Percentiles rank a stretch among this genome's conserved stretches.
Evolutionary conservation across 768 basidiomycete genomes (phyloP).

Genomic region (Boletus rubroflammeus): DNA sequence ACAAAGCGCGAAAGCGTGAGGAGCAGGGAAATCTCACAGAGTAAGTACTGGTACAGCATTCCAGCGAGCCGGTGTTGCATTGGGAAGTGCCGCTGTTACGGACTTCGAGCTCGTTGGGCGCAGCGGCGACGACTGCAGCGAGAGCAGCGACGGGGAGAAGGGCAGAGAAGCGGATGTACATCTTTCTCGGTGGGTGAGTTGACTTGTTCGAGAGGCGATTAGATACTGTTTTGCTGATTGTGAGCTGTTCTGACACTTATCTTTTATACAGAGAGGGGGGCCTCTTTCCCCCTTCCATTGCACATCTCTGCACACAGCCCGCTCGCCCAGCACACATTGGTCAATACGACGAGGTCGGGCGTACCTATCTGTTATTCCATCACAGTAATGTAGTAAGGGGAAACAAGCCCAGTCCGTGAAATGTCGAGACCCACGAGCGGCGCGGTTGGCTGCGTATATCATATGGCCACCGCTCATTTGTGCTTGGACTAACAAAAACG

Average conservation of each 20-base stretch:
- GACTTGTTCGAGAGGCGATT: neutral
- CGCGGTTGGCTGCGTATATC: too few relatives aligned
- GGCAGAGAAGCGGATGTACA: constrained; percentile 2
- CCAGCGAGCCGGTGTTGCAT: constrained; percentile 6
- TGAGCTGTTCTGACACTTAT: neutral
- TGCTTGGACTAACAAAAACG: neutral
- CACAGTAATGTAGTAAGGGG: neutral
- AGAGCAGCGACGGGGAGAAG: constrained; percentile 13
- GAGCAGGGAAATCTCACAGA: neutral
- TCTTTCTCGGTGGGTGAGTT: neutral
- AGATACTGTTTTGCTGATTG: neutral
- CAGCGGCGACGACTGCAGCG: constrained; percentile 4
- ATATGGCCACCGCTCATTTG: neutral
- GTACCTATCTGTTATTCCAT: too few relatives aligned
- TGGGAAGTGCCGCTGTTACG: neutral
- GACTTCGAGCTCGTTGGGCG: neutral
- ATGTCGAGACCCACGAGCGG: neutral
- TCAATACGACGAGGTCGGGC: too few relatives aligned
- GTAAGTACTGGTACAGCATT: constrained; percentile 7
- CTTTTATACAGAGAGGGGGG: constrained; percentile 5
- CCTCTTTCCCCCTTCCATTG: neutral
- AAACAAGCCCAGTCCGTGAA: neutral
- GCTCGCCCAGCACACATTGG: neutral
- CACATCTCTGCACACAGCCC: neutral
- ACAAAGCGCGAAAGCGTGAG: neutral